Percentiles rank a stretch among this genome's conserved stretches.
phyloP scores from a whole-genome alignment of 2,329 filamentous ascomycete genomes.

The Trichoderma pleuroti region DNA sequence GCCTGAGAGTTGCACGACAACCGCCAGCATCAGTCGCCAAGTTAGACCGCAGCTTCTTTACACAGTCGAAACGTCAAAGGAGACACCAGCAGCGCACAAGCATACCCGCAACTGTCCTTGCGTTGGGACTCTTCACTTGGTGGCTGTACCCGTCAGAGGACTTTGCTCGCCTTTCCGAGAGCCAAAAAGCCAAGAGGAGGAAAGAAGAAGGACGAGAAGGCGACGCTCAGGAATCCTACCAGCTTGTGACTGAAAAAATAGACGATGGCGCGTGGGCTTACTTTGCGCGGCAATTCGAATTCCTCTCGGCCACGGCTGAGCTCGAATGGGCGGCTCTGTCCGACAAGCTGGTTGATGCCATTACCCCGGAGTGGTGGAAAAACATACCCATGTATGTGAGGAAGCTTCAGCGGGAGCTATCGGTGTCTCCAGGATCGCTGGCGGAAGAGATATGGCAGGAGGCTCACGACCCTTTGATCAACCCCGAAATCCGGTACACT shows the following conservation, averaged over 20 bases:
- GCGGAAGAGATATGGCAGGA: constrained; percentile 93
- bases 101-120: constrained; percentile 34
- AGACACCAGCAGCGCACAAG: constrained; percentile 19
- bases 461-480: constrained; percentile 74
- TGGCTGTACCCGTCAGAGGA: constrained; percentile 44
- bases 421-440: constrained; percentile 80
- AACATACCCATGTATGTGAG: constrained; percentile 70
- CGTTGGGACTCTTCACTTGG: constrained; percentile 40
- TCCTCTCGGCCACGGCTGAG: constrained; percentile 53
- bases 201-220: constrained; percentile 23
- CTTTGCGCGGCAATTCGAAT: constrained; percentile 47
- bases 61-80: constrained; percentile 23
- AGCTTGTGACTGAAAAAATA: constrained; percentile 18
- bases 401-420: constrained; percentile 84
- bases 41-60: constrained; percentile 23
- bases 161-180: constrained; percentile 36
- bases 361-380: constrained; percentile 81
- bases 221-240: constrained; percentile 8
- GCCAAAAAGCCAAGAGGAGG: background rate
- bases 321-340: constrained; percentile 54
- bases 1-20: constrained; percentile 1
- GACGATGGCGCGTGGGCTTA: constrained; percentile 45
- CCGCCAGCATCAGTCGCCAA: constrained; percentile 21
- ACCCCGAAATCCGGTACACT: constrained; percentile 83
- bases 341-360: constrained; percentile 62